Evolutionary conservation across 2,329 filamentous ascomycete species (phyloP).

Genomic region (Ophiosphaerella narmari): DNA sequence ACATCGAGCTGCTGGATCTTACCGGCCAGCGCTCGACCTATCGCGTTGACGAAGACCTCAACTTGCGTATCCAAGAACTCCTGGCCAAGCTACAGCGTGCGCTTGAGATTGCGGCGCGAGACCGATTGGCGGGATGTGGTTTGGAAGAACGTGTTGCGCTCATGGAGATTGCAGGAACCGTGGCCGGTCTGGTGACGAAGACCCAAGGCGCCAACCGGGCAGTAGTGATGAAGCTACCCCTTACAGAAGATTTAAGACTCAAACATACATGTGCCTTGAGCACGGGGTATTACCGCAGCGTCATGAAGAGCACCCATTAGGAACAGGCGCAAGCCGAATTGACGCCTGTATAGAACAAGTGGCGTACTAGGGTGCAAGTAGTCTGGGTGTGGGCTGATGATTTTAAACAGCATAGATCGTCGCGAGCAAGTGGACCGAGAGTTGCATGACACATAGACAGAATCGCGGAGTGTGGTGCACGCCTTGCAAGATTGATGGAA

Average conservation of each 20-base stretch:
- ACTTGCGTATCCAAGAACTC: constrained; percentile 32
- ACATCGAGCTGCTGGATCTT: constrained; percentile 56
- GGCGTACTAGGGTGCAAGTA: not conserved
- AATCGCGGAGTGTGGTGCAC: too few relatives aligned
- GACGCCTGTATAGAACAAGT: not conserved
- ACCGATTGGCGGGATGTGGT: constrained; percentile 47
- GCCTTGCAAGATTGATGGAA: too few relatives aligned
- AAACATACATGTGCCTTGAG: constrained; percentile 73
- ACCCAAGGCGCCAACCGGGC: constrained; percentile 47
- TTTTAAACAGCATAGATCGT: too few relatives aligned
- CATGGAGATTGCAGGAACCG: constrained; percentile 77
- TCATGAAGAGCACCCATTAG: constrained; percentile 37
- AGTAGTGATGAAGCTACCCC: constrained; percentile 63
- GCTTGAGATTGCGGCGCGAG: constrained; percentile 47
- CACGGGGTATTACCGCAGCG: constrained; percentile 68
- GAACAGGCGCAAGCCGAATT: not conserved
- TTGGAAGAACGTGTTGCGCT: constrained; percentile 69
- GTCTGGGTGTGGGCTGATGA: too few relatives aligned
- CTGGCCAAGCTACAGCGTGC: constrained; percentile 44
- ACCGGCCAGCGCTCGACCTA: constrained; percentile 33
- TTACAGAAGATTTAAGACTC: constrained; percentile 74
- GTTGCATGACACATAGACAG: too few relatives aligned
- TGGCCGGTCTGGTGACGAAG: constrained; percentile 67
- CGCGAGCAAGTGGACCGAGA: too few relatives aligned
- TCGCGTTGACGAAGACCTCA: constrained; percentile 38